Evolutionary conservation across 805 yeast species (phyloP).

Genomic region (Metschnikowia continentalis): DNA sequence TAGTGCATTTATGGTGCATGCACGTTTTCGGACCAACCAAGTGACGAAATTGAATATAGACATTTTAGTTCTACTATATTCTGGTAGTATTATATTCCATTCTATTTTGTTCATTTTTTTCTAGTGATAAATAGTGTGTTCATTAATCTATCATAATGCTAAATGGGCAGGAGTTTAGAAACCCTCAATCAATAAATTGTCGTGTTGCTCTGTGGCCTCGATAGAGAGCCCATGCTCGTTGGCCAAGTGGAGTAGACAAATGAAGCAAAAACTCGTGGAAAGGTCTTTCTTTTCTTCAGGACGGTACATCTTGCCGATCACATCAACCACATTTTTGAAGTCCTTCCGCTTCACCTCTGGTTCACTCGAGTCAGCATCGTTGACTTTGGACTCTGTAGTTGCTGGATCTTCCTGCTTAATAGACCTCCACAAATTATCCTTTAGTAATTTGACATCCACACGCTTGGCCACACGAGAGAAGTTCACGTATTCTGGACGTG

Average conservation of each 20-base stretch:
- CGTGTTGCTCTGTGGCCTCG: conserved; percentile 40
- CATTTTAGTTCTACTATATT: too few species aligned
- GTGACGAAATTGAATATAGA: too few species aligned
- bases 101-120: too few species aligned
- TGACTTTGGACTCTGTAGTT: conserved; percentile 4
- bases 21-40: background rate
- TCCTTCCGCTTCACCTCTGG: conserved; percentile 29
- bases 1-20: background rate
- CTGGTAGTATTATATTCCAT: too few species aligned
- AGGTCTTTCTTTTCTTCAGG: conserved; percentile 58
- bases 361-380: conserved; percentile 14
- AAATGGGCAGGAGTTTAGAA: conserved; percentile 2
- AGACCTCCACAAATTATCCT: conserved; percentile 71
- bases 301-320: conserved; percentile 50
- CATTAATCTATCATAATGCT: background rate
- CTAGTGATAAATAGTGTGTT: too few species aligned
- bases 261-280: conserved; percentile 81
- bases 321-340: conserved; percentile 44
- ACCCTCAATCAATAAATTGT: conserved; percentile 32
- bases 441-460: conserved; percentile 69
- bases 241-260: conserved; percentile 78
- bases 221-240: conserved; percentile 75
- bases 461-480: conserved; percentile 73
- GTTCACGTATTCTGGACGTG: conserved; percentile 42
- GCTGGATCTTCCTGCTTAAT: conserved; percentile 26